Evolutionary conservation across 129 eudicot species (phyloP).

Genomic region (Helichrysum umbraculigerum): DNA sequence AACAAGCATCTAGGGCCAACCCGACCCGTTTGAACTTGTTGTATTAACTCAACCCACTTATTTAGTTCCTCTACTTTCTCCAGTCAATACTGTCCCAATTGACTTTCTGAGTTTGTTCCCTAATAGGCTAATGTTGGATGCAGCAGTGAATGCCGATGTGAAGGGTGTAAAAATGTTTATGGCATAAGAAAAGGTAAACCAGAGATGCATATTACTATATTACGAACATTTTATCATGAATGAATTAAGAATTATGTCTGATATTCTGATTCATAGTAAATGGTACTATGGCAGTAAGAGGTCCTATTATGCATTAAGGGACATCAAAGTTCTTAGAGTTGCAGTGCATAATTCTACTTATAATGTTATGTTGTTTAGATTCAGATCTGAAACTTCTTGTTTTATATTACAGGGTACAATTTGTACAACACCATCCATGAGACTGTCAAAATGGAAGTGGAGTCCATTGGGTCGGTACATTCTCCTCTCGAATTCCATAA

Average conservation of each 20-base stretch:
- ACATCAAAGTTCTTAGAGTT: not conserved
- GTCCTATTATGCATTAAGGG: not conserved
- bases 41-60: not conserved
- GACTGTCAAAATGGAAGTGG: not conserved
- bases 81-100: not conserved
- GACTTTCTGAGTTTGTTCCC: constrained; percentile 4
- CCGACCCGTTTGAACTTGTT: not conserved
- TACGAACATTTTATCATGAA: not conserved
- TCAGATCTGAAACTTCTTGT: not conserved
- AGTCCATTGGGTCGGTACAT: not conserved
- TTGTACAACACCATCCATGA: constrained; percentile 16
- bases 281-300: not conserved
- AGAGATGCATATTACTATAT: not conserved
- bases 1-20: not conserved
- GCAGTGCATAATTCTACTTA: not conserved
- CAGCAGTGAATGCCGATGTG: constrained; percentile 73
- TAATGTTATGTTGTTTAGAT: not conserved
- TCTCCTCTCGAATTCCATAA: not conserved
- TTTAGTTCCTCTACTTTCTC: not conserved
- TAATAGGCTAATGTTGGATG: constrained; percentile 78
- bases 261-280: too few relatives aligned
- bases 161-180: constrained; percentile 62
- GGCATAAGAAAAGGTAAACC: constrained; percentile 70
- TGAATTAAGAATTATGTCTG: not conserved
- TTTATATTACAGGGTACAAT: constrained; percentile 14